These are phyloP conservation scores for Trypanosomatidae sp. DNA, from an alignment of 208 protist genomes.

Conservation along the genomic window DNA sequence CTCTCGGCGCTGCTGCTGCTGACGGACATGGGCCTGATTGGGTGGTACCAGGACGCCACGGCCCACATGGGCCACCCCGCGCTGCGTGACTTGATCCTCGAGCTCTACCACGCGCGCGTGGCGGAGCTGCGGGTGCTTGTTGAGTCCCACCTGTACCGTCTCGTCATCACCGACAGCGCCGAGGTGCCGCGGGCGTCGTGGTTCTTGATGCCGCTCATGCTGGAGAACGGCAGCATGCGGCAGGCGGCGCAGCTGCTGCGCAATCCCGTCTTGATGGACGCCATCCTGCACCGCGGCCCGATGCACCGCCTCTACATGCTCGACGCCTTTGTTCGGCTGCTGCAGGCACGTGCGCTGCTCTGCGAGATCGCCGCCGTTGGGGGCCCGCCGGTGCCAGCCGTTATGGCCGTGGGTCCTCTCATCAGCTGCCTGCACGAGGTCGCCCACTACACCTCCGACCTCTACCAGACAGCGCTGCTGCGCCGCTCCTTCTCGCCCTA, in stretches of 20 bases:
- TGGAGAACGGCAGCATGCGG: constrained; percentile 72
- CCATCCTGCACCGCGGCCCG: constrained; percentile 33
- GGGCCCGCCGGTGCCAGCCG: constrained; percentile 26
- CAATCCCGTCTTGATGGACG: constrained; percentile 58
- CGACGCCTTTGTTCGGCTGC: constrained; percentile 65
- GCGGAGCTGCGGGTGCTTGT: constrained; percentile 68
- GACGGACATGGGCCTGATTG: constrained; percentile 57
- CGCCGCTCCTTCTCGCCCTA: constrained; percentile 47
- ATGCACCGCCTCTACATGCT: constrained; percentile 44
- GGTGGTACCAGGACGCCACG: constrained; percentile 43
- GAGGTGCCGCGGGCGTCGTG: constrained; percentile 65
- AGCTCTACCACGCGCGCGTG: constrained; percentile 43
- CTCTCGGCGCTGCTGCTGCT: constrained; percentile 65
- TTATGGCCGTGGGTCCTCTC: constrained; percentile 38
- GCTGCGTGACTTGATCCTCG: constrained; percentile 38
- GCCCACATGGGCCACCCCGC: constrained; percentile 41
- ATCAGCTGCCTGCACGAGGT: constrained; percentile 46
- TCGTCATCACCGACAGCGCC: constrained; percentile 66
- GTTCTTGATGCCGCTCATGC: constrained; percentile 64
- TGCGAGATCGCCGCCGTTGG: constrained; percentile 39
- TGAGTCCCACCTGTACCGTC: constrained; percentile 73
- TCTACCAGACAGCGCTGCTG: constrained; percentile 71
- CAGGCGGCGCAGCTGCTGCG: constrained; percentile 41
- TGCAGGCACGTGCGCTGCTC: constrained; percentile 54
- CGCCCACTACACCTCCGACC: constrained; percentile 43